Evolutionary conservation across 2,329 filamentous ascomycete species (phyloP).

Genomic region (Endocalyx cinctus): DNA sequence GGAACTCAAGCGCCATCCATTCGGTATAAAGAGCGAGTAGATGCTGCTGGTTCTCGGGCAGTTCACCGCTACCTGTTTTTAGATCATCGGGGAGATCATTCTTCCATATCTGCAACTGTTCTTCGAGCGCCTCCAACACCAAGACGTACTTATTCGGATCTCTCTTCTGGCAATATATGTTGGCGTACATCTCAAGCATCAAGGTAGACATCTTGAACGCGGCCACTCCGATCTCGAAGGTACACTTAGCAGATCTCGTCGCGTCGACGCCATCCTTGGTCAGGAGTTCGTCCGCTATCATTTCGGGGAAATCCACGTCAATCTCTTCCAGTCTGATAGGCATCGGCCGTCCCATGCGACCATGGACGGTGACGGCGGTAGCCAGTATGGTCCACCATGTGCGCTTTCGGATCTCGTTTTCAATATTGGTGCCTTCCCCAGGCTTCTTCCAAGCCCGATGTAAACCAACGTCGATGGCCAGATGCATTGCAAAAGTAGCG

Average conservation of each 20-base stretch:
- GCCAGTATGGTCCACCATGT: constrained; percentile 70
- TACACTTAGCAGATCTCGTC: constrained; percentile 53
- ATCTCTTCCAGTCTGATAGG: constrained; percentile 69
- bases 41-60: constrained; percentile 36
- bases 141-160: constrained; percentile 59
- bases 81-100: constrained; percentile 60
- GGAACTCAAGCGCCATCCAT: constrained; percentile 52
- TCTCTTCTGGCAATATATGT: constrained; percentile 67
- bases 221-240: constrained; percentile 62
- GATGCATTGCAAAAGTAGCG: constrained; percentile 57
- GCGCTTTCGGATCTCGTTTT: constrained; percentile 72
- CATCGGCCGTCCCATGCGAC: constrained; percentile 74
- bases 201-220: constrained; percentile 62
- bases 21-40: constrained; percentile 52
- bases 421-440: constrained; percentile 47
- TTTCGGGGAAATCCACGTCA: constrained; percentile 71
- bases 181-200: constrained; percentile 69
- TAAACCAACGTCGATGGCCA: constrained; percentile 70
- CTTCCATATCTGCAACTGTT: constrained; percentile 58
- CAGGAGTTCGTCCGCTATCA: constrained; percentile 66
- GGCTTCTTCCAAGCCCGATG: constrained; percentile 62
- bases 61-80: constrained; percentile 37
- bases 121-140: constrained; percentile 61
- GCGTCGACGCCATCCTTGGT: constrained; percentile 59
- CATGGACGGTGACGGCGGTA: constrained; percentile 64